phyloP scores from a whole-genome alignment of 208 protist genomes.

The Lotmaria passim region DNA sequence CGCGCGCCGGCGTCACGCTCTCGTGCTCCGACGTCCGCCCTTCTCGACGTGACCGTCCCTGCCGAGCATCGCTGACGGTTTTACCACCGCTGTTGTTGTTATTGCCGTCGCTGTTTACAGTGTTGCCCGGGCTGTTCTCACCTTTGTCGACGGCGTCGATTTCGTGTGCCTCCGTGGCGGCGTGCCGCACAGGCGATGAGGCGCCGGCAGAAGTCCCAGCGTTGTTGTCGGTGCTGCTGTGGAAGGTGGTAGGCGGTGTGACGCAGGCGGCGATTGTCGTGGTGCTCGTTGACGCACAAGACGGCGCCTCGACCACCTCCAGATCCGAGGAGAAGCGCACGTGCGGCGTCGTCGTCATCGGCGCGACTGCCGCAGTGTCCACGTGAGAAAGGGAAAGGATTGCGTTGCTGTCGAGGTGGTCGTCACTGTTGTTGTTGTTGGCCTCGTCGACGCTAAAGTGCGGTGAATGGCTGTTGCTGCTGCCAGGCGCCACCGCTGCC shows the following conservation, averaged over 20 bases:
- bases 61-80: background rate
- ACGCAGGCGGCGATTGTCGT: too few species aligned
- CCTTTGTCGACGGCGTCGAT: conserved; percentile 1
- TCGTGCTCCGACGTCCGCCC: background rate
- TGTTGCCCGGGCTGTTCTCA: background rate
- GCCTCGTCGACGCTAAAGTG: too few species aligned
- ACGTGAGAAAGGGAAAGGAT: background rate
- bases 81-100: background rate
- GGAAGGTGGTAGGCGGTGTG: too few species aligned
- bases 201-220: background rate
- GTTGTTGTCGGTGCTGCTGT: background rate
- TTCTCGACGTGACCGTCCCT: background rate
- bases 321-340: conserved; percentile 23
- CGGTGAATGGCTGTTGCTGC: conserved; percentile 4
- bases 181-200: background rate
- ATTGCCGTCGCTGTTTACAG: background rate
- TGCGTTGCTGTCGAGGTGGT: background rate
- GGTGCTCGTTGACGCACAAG: conserved; percentile 3
- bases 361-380: background rate
- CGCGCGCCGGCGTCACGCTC: background rate
- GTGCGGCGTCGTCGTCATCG: background rate
- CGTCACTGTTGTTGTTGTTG: background rate
- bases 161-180: background rate
- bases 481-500: too few species aligned
- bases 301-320: conserved; percentile 10